Evolutionary conservation across 768 basidiomycete genomes (phyloP), one percentile per base, ranked within the genome.

Genomic region (Daedaleopsis nitida): DNA sequence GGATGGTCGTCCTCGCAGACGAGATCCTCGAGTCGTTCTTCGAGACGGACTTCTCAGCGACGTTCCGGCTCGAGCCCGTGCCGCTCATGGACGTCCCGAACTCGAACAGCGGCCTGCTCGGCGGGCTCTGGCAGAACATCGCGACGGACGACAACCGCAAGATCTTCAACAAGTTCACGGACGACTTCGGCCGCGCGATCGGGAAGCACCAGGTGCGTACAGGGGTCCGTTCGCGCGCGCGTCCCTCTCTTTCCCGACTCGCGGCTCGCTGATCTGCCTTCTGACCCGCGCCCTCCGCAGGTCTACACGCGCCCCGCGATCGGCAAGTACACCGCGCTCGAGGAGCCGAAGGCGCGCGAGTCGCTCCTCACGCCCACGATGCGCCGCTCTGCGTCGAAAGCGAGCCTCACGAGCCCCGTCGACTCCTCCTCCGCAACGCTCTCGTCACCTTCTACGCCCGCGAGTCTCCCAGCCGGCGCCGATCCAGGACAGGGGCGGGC

Each of bases 1-100:
- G 97, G 8, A 99, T 98, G 97, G 96, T 98, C 43, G 91, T 99
- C 5, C 82, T 99, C 10, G 96, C 96, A 1, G 97, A 98, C 66
- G 96, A 98, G 72, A 81, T 98, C 27, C 83, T 99, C 24, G 97
- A 99, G 72, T 89, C 91, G 1, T 99, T 99, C 82, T 99, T 98
- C 68, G 95, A 94, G 69, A 85, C 89, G 0, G 97, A 98, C 73
- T 79, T 99, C 63, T 86, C 92, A 0, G 85, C 83, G 1, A 95
- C 95, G 2, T 98, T 97, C 84, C 83, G 86, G 64, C 79, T 97
- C 37, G 87, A 91, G 58, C 78, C 82, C 16, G 78, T 90, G 6
- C 83, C 86, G 0, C 88, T 91, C 57, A 78, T 85, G 69, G 92
- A 89, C 65, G 75, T 88, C 17, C 80, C 86, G 1, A 77, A 80